These are phyloP conservation scores for Hypoxylon cercidicola DNA, from an alignment of 495 filamentous ascomycete genomes.

Conservation along the genomic window DNA sequence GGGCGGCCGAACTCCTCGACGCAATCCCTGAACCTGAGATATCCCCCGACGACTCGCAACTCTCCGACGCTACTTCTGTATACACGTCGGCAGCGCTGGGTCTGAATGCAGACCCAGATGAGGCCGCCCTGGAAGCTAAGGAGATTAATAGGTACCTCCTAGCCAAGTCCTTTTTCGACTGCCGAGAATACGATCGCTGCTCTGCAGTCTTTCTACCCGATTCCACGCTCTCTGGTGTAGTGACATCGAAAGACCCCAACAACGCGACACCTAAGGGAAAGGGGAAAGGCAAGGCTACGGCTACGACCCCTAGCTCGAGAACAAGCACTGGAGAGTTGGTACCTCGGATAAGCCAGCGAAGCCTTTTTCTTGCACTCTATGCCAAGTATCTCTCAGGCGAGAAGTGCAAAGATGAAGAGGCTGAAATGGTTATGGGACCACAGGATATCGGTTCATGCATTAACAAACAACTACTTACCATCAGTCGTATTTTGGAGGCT, in stretches of 20 bases:
- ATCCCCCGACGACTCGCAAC: conserved; percentile 51
- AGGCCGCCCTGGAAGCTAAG: conserved; percentile 80
- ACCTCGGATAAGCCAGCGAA: conserved; percentile 78
- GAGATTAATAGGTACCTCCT: conserved; percentile 87
- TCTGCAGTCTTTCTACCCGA: conserved; percentile 88
- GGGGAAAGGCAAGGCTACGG: conserved; percentile 65
- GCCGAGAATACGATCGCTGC: conserved; percentile 93
- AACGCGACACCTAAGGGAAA: conserved; percentile 50
- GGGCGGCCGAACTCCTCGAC: conserved; percentile 94
- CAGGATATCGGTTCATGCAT: conserved; percentile 82
- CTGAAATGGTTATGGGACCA: conserved; percentile 96
- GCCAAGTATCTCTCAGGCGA: conserved; percentile 93
- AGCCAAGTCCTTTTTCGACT: conserved; percentile 96
- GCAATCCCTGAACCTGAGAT: conserved; percentile 67
- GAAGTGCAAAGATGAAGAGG: conserved; percentile 95
- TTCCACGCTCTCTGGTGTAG: conserved; percentile 69
- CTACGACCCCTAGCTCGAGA: conserved; percentile 44
- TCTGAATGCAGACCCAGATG: conserved; percentile 65
- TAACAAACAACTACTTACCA: conserved; percentile 82
- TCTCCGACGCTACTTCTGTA: conserved; percentile 45
- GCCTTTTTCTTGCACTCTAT: conserved; percentile 92
- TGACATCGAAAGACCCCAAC: conserved; percentile 59
- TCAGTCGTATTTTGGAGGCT: conserved; percentile 77
- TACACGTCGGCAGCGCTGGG: conserved; percentile 59
- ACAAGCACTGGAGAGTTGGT: conserved; percentile 40